Conservation (phyloP, 202 grass and related monocot species). For the Zizania palustris region DNA sequence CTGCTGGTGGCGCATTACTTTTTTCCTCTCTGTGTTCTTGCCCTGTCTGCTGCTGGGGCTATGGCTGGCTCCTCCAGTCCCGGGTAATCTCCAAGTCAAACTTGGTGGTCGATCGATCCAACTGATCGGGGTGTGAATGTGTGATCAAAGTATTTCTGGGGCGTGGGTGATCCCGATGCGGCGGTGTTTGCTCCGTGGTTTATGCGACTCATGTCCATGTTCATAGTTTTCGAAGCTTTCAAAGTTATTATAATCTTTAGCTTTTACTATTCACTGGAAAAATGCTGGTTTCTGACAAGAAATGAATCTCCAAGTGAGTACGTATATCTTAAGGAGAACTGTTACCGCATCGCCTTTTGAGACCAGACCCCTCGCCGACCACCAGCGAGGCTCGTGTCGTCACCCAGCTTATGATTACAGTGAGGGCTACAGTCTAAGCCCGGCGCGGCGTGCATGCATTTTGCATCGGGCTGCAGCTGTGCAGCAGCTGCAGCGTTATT, state of each 20-base stretch:
- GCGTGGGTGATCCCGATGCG: conserved; percentile 46
- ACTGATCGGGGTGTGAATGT: neutral
- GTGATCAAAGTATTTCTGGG: neutral
- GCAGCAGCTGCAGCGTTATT: neutral
- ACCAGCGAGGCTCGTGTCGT: no score
- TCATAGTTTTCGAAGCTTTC: neutral
- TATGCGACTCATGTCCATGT: neutral
- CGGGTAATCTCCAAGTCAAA: conserved; percentile 49
- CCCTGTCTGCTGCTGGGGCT: neutral
- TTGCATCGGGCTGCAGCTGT: neutral
- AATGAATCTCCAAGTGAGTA: neutral
- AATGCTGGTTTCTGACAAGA: neutral
- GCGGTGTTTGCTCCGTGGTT: conserved; percentile 46
- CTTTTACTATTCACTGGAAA: neutral
- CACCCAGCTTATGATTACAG: no score
- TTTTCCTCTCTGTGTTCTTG: neutral
- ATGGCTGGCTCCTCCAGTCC: conserved; percentile 4
- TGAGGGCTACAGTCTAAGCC: no score
- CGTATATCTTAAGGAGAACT: neutral
- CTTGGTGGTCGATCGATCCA: conserved; percentile 13
- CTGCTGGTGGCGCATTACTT: neutral
- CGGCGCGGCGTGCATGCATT: no score
- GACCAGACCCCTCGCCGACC: neutral
- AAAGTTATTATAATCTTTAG: neutral
- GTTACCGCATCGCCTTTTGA: neutral